phyloP scores from a whole-genome alignment of 345 rosid species.

The Eucalyptus albens region DNA sequence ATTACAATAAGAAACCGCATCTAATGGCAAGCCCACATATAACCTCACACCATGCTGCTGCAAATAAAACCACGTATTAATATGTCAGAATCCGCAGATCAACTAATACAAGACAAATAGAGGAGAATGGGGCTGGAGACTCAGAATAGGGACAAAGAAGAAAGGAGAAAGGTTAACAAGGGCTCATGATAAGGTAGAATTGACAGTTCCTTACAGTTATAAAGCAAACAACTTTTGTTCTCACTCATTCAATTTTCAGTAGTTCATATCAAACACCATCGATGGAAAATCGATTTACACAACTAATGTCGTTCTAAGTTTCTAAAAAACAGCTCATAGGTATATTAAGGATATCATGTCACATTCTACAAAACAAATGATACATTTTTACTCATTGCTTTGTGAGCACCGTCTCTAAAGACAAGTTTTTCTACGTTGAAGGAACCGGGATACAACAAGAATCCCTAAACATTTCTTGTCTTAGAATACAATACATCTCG shows the following conservation, averaged over 20 bases:
- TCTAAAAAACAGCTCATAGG: neutral
- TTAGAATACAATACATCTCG: neutral
- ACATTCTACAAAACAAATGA: neutral
- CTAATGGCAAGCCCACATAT: conserved; percentile 82
- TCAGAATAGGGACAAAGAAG: neutral
- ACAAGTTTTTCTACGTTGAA: neutral
- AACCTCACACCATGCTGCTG: conserved; percentile 49
- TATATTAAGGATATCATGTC: neutral
- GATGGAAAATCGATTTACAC: neutral
- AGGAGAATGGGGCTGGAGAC: neutral
- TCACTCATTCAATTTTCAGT: neutral
- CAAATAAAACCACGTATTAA: neutral
- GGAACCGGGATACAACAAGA: neutral
- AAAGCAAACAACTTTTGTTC: neutral
- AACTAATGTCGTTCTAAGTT: neutral
- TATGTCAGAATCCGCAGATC: neutral
- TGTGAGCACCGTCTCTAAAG: neutral
- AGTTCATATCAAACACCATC: neutral
- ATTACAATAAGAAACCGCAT: conserved; percentile 52
- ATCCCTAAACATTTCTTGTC: neutral
- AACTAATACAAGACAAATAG: neutral
- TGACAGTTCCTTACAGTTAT: neutral
- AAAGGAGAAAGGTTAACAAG: neutral
- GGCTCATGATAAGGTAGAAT: neutral
- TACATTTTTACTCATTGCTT: neutral